Evolutionary conservation across 2,329 filamentous ascomycete genomes (phyloP).

Genomic region (Orbilia oligospora): DNA sequence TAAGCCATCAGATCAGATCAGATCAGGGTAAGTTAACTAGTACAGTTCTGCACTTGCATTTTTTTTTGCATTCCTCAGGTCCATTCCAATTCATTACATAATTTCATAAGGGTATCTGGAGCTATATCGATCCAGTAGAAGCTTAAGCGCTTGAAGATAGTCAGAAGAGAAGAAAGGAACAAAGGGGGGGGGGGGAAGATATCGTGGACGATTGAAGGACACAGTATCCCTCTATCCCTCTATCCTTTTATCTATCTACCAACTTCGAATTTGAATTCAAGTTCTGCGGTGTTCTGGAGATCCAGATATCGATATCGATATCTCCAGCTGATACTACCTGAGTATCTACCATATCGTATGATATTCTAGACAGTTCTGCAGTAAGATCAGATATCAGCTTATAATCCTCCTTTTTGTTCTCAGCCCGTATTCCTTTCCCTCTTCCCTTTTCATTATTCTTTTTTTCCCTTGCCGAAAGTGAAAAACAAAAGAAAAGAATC

Average conservation of each 20-base stretch:
- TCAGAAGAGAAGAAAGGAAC: too few species aligned
- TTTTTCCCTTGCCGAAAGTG: neutral
- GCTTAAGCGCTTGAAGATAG: too few species aligned
- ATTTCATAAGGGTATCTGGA: too few species aligned
- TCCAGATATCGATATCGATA: too few species aligned
- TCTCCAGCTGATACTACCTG: conserved; percentile 14
- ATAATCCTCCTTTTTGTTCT: neutral
- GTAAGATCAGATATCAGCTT: conserved; percentile 4
- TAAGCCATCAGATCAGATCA: too few species aligned
- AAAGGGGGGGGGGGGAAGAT: too few species aligned
- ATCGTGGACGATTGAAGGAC: conserved; percentile 8
- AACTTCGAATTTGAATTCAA: neutral
- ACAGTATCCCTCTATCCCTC: neutral
- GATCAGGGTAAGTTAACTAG: neutral
- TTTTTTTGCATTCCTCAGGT: too few species aligned
- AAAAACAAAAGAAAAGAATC: conserved; percentile 9
- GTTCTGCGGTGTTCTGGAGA: neutral
- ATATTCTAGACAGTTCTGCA: too few species aligned
- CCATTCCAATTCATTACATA: too few species aligned
- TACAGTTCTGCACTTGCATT: too few species aligned
- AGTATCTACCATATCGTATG: too few species aligned
- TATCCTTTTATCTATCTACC: neutral
- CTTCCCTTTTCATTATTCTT: conserved; percentile 8
- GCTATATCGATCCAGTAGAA: too few species aligned
- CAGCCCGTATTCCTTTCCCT: conserved; percentile 11